Percentiles rank a stretch among this genome's conserved stretches.
Evolutionary conservation across 1,284 basidiomycete species (phyloP).

Genomic region (Puccinia triticina): DNA sequence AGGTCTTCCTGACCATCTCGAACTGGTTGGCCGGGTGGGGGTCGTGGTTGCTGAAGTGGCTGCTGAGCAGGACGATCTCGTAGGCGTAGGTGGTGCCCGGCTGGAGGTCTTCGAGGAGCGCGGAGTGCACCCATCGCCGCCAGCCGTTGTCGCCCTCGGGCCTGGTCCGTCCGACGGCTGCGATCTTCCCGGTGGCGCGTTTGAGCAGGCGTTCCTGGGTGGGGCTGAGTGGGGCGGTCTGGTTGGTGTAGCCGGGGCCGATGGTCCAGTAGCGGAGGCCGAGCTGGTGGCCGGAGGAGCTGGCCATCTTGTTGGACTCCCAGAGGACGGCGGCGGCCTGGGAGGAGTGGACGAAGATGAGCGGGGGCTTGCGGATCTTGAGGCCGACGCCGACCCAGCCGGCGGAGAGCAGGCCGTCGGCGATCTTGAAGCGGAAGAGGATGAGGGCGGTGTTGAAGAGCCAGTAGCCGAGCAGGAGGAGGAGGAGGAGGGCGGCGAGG

Average conservation of each 20-base stretch:
- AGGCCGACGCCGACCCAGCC: constrained; percentile 52
- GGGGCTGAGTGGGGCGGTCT: not conserved
- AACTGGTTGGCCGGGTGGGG: not conserved
- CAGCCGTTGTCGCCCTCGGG: constrained; percentile 12
- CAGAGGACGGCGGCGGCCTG: constrained; percentile 53
- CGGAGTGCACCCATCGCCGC: constrained; percentile 52
- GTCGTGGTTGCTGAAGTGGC: not conserved
- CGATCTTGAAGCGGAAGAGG: constrained; percentile 54
- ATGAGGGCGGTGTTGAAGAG: constrained; percentile 34
- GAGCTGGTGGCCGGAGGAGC: constrained; percentile 36
- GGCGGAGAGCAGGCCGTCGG: constrained; percentile 52
- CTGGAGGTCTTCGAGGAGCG: constrained; percentile 29
- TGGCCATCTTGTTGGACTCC: constrained; percentile 53
- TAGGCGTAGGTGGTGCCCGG: constrained; percentile 51
- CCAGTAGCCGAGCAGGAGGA: constrained; percentile 4
- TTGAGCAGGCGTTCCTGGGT: constrained; percentile 1
- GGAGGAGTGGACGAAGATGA: constrained; percentile 53
- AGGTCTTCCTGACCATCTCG: constrained; percentile 5
- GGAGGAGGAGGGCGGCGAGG: not conserved
- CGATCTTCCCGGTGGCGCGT: not conserved
- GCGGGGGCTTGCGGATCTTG: constrained; percentile 54
- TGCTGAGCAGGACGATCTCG: constrained; percentile 42
- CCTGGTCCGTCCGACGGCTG: constrained; percentile 21
- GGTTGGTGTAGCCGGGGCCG: not conserved
- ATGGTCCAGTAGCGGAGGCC: not conserved